A percentile compares a stretch with the other conserved stretches of the same genome.
These are phyloP conservation scores for Oehlia diaphana DNA, from an alignment of 192 early-diverging fungal genomes.

Conservation along the genomic window DNA sequence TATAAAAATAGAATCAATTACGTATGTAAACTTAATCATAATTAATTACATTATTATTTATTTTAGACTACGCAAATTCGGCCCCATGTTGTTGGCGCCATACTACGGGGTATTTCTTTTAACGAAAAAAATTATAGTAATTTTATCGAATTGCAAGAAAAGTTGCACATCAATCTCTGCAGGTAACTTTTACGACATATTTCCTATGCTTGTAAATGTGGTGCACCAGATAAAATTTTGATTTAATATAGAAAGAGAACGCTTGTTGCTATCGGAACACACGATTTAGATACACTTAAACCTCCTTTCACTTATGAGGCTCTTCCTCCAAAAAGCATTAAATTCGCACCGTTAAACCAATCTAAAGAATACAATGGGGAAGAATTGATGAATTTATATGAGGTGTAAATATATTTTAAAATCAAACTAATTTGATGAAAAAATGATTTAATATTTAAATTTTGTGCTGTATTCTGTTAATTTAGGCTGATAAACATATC, in stretches of 20 bases:
- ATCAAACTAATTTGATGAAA: too few relatives aligned
- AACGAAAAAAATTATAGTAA: slow-evolving; percentile 82
- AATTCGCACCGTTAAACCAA: slow-evolving; percentile 92
- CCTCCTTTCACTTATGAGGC: slow-evolving; percentile 98
- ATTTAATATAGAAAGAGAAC: slow-evolving; percentile 74
- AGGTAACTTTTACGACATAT: slow-evolving; percentile 44
- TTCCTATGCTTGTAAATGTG: background rate
- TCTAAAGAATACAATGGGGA: slow-evolving; percentile 81
- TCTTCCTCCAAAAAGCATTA: slow-evolving; percentile 83
- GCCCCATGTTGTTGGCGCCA: slow-evolving; percentile 84
- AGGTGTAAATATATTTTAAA: slow-evolving; percentile 40
- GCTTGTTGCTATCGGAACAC: slow-evolving; percentile 96
- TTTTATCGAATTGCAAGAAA: slow-evolving; percentile 99
- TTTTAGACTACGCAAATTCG: slow-evolving; percentile 78
- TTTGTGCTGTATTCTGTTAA: slow-evolving; percentile 18
- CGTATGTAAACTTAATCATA: too few relatives aligned
- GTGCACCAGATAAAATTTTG: background rate
- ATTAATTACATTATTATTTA: background rate
- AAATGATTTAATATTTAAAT: slow-evolving; percentile 7
- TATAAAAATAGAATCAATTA: too few relatives aligned
- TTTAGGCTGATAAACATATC: slow-evolving; percentile 73
- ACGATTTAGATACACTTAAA: slow-evolving; percentile 92
- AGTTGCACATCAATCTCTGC: slow-evolving; percentile 97
- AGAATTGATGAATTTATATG: slow-evolving; percentile 90
- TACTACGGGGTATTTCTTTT: slow-evolving; percentile 86